Evolutionary conservation across 2,329 filamentous ascomycete species (phyloP).

Genomic region (Aspergillus nomiae): DNA sequence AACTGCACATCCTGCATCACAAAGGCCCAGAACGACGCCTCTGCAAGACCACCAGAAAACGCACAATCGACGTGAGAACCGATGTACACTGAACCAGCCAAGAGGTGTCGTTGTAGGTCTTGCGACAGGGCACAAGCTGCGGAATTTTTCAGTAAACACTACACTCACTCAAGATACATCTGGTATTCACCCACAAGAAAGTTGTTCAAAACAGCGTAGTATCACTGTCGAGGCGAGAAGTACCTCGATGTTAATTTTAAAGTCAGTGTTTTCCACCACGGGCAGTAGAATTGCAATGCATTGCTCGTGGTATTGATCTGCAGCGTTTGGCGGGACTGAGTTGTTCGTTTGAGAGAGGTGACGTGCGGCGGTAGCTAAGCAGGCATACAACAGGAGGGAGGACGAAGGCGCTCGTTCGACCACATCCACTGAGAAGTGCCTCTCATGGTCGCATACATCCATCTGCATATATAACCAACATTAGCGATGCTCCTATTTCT

Average conservation of each 20-base stretch:
- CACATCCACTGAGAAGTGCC: conserved; percentile 34
- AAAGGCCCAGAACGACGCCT: conserved; percentile 39
- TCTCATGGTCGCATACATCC: conserved; percentile 34
- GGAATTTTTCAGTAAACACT: conserved; percentile 9
- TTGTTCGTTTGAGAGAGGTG: conserved; percentile 36
- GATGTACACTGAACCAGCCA: conserved; percentile 39
- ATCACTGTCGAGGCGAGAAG: conserved; percentile 38
- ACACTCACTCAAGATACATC: background rate
- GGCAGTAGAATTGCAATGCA: conserved; percentile 39
- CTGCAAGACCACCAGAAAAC: conserved; percentile 34
- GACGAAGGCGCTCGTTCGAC: conserved; percentile 33
- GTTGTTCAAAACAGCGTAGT: conserved; percentile 38
- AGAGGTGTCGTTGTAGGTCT: conserved; percentile 36
- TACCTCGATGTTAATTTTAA: conserved; percentile 34
- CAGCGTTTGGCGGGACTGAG: conserved; percentile 29
- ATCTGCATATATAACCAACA: conserved; percentile 22
- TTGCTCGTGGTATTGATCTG: conserved; percentile 38
- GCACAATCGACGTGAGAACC: conserved; percentile 37
- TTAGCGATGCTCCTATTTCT: conserved; percentile 13
- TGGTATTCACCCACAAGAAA: conserved; percentile 30
- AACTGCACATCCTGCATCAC: conserved; percentile 40
- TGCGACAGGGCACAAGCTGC: conserved; percentile 35
- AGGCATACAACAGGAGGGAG: conserved; percentile 36
- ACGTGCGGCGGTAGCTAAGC: conserved; percentile 36
- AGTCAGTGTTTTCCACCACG: conserved; percentile 33